Conservation (phyloP, 164 flowering plant species). For the Berberis vulgaris region DNA sequence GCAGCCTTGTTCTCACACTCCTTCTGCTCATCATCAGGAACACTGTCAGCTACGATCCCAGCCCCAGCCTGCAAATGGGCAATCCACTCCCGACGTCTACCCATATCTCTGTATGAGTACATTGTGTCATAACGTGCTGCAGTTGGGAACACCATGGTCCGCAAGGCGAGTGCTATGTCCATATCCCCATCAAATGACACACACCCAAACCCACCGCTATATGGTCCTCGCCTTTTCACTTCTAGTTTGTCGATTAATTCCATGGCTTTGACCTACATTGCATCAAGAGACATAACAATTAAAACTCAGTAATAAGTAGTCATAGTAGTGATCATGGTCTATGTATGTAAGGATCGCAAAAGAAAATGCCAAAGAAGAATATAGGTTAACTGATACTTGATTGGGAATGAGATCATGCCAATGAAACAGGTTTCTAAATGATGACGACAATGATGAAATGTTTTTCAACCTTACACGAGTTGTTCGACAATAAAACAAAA, state of each 20-base stretch:
- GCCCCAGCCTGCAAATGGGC: slow-evolving; percentile 94
- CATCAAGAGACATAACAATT: neutral
- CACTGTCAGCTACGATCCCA: slow-evolving; percentile 84
- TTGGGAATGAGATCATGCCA: too few relatives aligned
- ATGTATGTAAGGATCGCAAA: too few relatives aligned
- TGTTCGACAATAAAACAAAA: too few relatives aligned
- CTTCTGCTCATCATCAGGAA: slow-evolving; percentile 67
- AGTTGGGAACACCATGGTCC: slow-evolving; percentile 86
- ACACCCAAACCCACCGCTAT: slow-evolving; percentile 91
- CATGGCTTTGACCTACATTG: slow-evolving; percentile 83
- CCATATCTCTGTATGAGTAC: slow-evolving; percentile 68
- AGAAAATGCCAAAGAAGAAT: too few relatives aligned
- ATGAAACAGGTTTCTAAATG: too few relatives aligned
- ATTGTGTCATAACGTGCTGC: slow-evolving; percentile 53
- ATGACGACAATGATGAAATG: too few relatives aligned
- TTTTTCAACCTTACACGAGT: too few relatives aligned
- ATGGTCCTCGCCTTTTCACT: slow-evolving; percentile 75
- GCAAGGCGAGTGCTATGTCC: slow-evolving; percentile 85
- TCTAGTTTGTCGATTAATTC: slow-evolving; percentile 82
- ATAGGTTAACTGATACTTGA: too few relatives aligned
- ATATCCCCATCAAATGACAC: slow-evolving; percentile 77
- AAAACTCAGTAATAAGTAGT: neutral
- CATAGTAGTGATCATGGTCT: too few relatives aligned
- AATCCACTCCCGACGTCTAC: slow-evolving; percentile 72
- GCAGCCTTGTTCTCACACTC: slow-evolving; percentile 94